Base-by-base conservation (phyloP, 495 filamentous ascomycete genomes). In the Glonium stellatum region DNA sequence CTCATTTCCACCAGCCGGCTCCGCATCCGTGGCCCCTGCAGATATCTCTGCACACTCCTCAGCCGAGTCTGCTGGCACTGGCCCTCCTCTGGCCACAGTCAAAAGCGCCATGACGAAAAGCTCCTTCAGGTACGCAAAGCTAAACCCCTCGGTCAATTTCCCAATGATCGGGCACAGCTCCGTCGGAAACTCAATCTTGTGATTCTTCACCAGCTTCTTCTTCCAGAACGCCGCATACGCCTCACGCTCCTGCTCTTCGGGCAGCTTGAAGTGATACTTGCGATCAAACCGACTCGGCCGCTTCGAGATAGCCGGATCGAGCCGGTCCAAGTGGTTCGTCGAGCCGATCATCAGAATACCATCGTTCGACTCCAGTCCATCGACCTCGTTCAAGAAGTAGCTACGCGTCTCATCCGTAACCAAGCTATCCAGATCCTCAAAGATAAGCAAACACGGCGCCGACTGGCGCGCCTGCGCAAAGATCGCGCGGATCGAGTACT, bases 351-450 rank as follows among this genome's bases (percentile, higher is more conserved):
- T 74, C 18, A 73, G 61, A 36, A 74, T 73, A 25, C 72, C 72
- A 48, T 74, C 68, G 55, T 74, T 74, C 15, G 58, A 61, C 59
- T 82, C 82, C n/a, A 89, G 73, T 0, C 86, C 86, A 60, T 88
- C 85, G 6, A 87, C 78, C 62, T 88, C 83, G 67, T 88, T 88
- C 48, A 89, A 73, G 67, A 89, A 88, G 72, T 84, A 88, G 54
- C 75, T 79, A 12, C 84, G 74, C 18, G 81, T 75, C 5, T 67
- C 59, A 46, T 79, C 76, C 4, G 69, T 73, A 11, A 87, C 78
- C 13, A 87, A 64, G 46, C 76, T 80, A 65, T 87, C 85, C 19
- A 88, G 75, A 58, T 88, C 85, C 70, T 88, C 85, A 54, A 88
- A 82, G 55, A 87, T 68, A 22, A 82, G 70, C 11, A 82, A 60